Base-by-base conservation (phyloP, 805 yeast genomes). In the Ogataea methanolica region DNA sequence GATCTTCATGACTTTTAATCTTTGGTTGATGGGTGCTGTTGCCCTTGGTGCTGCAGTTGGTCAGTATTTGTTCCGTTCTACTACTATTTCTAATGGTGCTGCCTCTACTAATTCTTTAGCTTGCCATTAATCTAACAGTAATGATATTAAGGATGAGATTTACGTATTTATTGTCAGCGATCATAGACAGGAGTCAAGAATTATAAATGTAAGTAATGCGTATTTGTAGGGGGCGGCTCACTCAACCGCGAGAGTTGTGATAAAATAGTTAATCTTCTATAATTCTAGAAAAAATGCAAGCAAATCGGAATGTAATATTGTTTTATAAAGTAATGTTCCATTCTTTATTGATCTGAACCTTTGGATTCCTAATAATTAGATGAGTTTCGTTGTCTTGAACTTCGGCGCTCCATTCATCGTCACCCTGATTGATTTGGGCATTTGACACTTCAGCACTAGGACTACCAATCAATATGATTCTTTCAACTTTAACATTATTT, bases 401-500 rank as follows among this genome's bases (percentile, higher is more conserved):
- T 1, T 53, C 51, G 0, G 73, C 72, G 1, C 49, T 50, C 76
- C 78, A 71, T 3, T 53, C 42, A n/a, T 67, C 40, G 1, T 63
- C 74, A 29, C 57, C 66, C 56, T 77, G 80, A 6, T 51, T 44
- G 6, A 78, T 70, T 2, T 41, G 48, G 5, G 65, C 71, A 2
- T 6, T 39, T 38, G 15, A 53, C 58, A 16, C 54, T 40, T 4
- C 43, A 1, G 26, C 33, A 19, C 38, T 33, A 5, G 47, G 34
- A 5, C 52, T 53, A 4, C 79, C 79, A 33, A 82, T 63, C 35
- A 88, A 55, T 1, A 79, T 60, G 15, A 87, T 73, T 52, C 72
- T 78, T 53, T 83, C 89, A 43, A 87, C 66, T 5, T 55, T 63
- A n/a, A 76, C 70, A 14, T 53, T 55, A n/a, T 64, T 69, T 22